Evolutionary conservation across 352 stramenopile genomes (phyloP).

Genomic region (Globisporangium parvum): DNA sequence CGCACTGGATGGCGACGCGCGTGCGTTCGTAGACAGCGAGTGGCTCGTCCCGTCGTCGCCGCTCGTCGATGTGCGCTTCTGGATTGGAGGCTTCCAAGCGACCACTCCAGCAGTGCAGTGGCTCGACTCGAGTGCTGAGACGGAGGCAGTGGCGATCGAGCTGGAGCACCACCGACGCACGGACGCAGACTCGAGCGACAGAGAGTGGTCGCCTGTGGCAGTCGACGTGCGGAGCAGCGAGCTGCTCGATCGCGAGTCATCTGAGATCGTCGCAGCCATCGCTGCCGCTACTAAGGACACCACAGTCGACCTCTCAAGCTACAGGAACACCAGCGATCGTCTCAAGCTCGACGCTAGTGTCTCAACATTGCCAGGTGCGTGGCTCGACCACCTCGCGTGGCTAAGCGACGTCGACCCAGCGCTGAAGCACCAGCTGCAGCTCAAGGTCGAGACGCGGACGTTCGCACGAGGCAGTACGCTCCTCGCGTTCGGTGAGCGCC

Average conservation of each 20-base stretch:
- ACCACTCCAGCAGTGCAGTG: slow-evolving; percentile 52
- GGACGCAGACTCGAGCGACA: not conserved
- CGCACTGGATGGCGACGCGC: slow-evolving; percentile 28
- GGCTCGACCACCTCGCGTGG: slow-evolving; percentile 16
- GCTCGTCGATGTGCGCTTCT: slow-evolving; percentile 40
- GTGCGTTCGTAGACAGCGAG: slow-evolving; percentile 46
- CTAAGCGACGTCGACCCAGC: slow-evolving; percentile 10
- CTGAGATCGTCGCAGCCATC: slow-evolving; percentile 28
- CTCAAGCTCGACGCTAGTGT: not conserved
- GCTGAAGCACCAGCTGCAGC: slow-evolving; percentile 8
- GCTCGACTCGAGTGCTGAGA: slow-evolving; percentile 11
- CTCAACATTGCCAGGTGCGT: slow-evolving; percentile 4
- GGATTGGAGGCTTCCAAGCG: slow-evolving; percentile 59
- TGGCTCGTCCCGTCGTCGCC: slow-evolving; percentile 46
- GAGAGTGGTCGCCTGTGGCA: slow-evolving; percentile 5
- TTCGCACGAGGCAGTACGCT: slow-evolving; percentile 21
- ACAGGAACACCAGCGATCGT: slow-evolving; percentile 35
- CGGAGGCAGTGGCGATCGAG: slow-evolving; percentile 8
- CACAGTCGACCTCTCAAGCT: slow-evolving; percentile 21
- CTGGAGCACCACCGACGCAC: slow-evolving; percentile 4
- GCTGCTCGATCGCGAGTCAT: slow-evolving; percentile 47
- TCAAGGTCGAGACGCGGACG: slow-evolving; percentile 9
- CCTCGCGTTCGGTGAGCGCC: slow-evolving; percentile 42
- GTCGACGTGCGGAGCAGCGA: slow-evolving; percentile 20
- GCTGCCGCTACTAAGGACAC: slow-evolving; percentile 15